Base-by-base conservation (phyloP, 1,284 basidiomycete species). In the Austroboletus novae-zelandiae region DNA sequence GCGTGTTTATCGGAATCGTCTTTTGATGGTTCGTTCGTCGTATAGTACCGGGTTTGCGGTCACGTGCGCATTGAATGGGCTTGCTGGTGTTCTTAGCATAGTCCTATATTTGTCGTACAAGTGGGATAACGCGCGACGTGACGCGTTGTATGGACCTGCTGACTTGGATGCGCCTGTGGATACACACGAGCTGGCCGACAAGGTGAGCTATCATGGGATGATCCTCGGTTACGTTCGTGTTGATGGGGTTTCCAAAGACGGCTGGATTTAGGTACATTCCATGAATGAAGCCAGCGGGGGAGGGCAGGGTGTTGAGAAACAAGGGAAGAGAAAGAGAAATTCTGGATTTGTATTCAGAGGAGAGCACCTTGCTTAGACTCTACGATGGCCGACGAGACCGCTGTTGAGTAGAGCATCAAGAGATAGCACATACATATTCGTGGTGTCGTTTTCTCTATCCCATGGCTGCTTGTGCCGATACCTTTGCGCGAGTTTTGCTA, bases 11-110 rank as follows among this genome's bases (percentile, higher is more conserved):
- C 17, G 9, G 14, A 27, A 27, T 18, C 7, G 45, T 43, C 17
- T 20, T 20, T 27, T 27, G 25, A 27, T 27, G 25, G 8, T 7
- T 27, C 6, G 25, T 27, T 27, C 8, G 5, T 27, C 8, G 5
- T 27, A 6, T 54, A 87, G 85, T 29, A 79, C 78, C 60, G 86
- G 86, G 37, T 88, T 86, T 60, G 81, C 77, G 15, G 80, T 83
- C 13, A 76, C 74, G 2, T 80, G 77, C 45, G 83, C 73, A 0
- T 71, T 89, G 11, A 71, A 79, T 41, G 81, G 81, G 15, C 55
- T 71, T 79, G 34, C 79, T 70, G 30, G 75, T 73, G 2, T 40
- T 73, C 25, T 80, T 37, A 73, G 78, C 3, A 17, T 81, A 7
- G 60, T 81, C 11, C 72, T 89, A 23, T 74, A 77, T 42, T 76